phyloP scores from a whole-genome alignment of 345 rosid genomes.

The Brassica carinata region DNA sequence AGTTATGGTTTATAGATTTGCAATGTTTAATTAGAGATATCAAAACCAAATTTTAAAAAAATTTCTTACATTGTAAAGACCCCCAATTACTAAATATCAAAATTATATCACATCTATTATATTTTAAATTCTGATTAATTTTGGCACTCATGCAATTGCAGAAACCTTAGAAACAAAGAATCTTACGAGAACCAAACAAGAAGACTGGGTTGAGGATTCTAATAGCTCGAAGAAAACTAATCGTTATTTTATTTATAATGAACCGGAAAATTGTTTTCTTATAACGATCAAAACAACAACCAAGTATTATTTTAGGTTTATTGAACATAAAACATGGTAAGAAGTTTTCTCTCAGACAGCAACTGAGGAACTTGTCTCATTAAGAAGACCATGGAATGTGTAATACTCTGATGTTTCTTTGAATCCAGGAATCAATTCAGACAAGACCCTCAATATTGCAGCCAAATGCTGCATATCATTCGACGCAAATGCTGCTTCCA shows the following conservation, averaged over 20 bases:
- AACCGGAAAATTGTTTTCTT: neutral
- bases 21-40: neutral
- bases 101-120: too few relatives aligned
- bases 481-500: slow-evolving; percentile 81
- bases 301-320: neutral
- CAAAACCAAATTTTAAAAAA: neutral
- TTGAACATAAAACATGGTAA: neutral
- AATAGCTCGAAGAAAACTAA: neutral
- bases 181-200: neutral
- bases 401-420: slow-evolving; percentile 63
- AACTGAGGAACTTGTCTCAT: slow-evolving; percentile 60
- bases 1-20: neutral
- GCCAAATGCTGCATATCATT: slow-evolving; percentile 79
- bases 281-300: neutral
- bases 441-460: slow-evolving; percentile 87
- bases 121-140: neutral
- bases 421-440: slow-evolving; percentile 79
- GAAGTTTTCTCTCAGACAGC: slow-evolving; percentile 35
- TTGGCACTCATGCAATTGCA: neutral
- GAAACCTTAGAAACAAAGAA: neutral
- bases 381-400: slow-evolving; percentile 61
- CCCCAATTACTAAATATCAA: neutral
- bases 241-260: neutral
- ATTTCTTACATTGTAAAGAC: neutral
- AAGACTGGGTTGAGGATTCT: neutral